Conservation (phyloP, 2,329 filamentous ascomycete genomes). For the Scedosporium aurantiacum region DNA sequence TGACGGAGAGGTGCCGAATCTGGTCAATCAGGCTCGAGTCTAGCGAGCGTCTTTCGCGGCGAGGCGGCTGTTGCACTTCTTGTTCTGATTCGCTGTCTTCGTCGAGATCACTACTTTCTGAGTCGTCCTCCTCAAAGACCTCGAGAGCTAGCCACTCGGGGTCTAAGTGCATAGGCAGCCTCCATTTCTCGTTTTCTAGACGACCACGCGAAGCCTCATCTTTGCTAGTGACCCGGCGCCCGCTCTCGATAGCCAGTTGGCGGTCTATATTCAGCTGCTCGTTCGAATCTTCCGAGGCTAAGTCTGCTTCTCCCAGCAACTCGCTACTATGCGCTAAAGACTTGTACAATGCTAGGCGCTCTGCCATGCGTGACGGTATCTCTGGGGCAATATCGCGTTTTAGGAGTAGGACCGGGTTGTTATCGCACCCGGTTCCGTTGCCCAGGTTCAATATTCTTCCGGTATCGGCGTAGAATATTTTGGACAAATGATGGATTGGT, state of each 20-base stretch:
- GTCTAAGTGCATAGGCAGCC: constrained; percentile 64
- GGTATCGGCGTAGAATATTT: constrained; percentile 88
- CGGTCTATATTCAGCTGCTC: constrained; percentile 22
- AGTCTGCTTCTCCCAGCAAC: constrained; percentile 8
- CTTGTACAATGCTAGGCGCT: constrained; percentile 25
- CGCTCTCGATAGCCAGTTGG: constrained; percentile 23
- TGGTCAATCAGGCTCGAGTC: constrained; percentile 29
- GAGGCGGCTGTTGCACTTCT: neutral
- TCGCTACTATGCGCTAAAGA: constrained; percentile 24
- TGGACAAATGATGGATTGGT: constrained; percentile 56
- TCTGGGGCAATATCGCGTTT: constrained; percentile 17
- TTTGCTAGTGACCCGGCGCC: neutral
- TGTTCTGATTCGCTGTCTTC: constrained; percentile 19
- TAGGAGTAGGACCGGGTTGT: constrained; percentile 23
- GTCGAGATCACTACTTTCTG: constrained; percentile 21
- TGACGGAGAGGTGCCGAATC: constrained; percentile 28
- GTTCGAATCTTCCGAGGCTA: neutral
- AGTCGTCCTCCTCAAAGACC: constrained; percentile 52
- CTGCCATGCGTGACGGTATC: constrained; percentile 3
- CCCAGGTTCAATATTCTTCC: constrained; percentile 78
- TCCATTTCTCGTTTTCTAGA: constrained; percentile 27
- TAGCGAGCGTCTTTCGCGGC: constrained; percentile 13
- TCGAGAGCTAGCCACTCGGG: constrained; percentile 88
- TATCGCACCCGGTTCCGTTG: constrained; percentile 24
- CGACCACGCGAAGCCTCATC: neutral